These are phyloP conservation scores for Turritis glabra DNA, from an alignment of 345 rosid species.

Conservation along the genomic window DNA sequence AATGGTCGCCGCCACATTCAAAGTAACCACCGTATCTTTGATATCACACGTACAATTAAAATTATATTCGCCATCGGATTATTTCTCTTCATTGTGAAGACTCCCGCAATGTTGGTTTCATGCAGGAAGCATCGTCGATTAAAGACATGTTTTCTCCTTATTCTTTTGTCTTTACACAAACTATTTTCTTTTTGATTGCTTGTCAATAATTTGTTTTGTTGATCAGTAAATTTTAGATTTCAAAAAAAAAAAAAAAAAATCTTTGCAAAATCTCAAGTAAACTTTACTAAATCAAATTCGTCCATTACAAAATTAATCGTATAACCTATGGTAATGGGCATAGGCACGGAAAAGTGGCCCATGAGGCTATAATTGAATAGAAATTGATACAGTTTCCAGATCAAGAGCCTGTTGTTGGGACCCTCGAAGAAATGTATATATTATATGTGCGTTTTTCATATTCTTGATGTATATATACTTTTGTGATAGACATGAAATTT, in stretches of 20 bases:
- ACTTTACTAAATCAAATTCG: neutral
- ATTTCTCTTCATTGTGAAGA: neutral
- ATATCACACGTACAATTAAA: no score
- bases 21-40: no score
- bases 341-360: conserved; percentile 17
- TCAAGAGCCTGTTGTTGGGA: conserved; percentile 30
- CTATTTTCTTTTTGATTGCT: neutral
- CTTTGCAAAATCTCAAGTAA: neutral
- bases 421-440: conserved; percentile 19
- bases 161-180: neutral
- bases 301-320: neutral
- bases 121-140: neutral
- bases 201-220: neutral
- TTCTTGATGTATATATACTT: conserved; percentile 9
- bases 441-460: conserved; percentile 11
- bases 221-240: neutral
- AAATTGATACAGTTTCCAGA: conserved; percentile 24
- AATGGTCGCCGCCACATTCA: neutral
- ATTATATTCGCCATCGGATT: no score
- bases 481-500: conserved; percentile 17
- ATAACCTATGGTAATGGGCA: conserved; percentile 3
- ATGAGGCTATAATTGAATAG: conserved; percentile 12
- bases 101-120: neutral
- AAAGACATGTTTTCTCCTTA: no score
- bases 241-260: neutral